Evolutionary conservation across 768 basidiomycete species (phyloP), one percentile per base, ranked within the genome.

Genomic region (Lactarius sp.): DNA sequence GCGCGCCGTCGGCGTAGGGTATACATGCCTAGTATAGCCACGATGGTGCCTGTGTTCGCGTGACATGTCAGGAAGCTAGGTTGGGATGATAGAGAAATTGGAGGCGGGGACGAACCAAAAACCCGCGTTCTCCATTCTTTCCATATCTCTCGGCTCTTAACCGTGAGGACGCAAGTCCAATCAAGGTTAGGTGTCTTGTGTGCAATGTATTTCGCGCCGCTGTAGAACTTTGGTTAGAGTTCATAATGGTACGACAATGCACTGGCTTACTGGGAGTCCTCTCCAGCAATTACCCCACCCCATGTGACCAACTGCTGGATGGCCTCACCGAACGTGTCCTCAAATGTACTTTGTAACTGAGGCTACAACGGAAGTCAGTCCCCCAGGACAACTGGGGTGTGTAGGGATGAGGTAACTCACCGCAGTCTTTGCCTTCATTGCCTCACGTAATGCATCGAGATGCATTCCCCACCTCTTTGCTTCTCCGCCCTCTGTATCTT

Each of bases 401-500:
- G 16, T 5, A 9, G 44, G 20, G 18, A 42, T 9, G 13, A 47
- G 14, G 4, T 27, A 46, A 51, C 81, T 71, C 66, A 86, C 86
- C 60, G 81, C 75, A 1, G 81, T 81, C 73, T 81, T 85, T 70
- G 76, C 74, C 70, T 78, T 85, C 80, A 88, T 81, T 37, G 70
- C 73, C 33, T 85, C 80, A 61, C 80, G 79, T 66, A 94, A 73
- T 13, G 73, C 75, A 51, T 80, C 79, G n/a, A 88, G 71, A 60
- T 85, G 82, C 33, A 86, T 66, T 52, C 92, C 92, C 87, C 88
- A 93, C 70, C 78, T 82, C 71, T 80, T 81, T n/a, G 89, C 91
- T 68, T 90, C 86, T 64, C 85, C 83, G 12, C 83, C 85, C 59
- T 85, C 82, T 61, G 75, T 71, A 52, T 83, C 83, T 18, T 74